A percentile compares a stretch with the other conserved stretches of the same genome.
Evolutionary conservation across 176 grass and related monocot genomes (phyloP).

Genomic region (Oryza longistaminata): DNA sequence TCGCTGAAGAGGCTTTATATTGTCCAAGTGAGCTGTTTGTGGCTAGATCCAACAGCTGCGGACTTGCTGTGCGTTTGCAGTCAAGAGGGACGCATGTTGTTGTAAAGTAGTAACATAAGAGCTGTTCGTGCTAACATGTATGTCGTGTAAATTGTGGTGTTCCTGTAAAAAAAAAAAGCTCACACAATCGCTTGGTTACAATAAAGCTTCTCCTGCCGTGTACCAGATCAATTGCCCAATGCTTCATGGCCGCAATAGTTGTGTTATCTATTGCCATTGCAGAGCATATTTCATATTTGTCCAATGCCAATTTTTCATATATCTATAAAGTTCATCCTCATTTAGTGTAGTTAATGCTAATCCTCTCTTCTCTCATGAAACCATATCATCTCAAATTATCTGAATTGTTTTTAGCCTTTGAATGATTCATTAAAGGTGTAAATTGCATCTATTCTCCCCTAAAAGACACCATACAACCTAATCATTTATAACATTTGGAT

Average conservation of each 20-base stretch:
- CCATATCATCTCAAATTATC: too few species aligned
- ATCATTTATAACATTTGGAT: too few species aligned
- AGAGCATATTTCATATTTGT: neutral
- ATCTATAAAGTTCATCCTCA: too few species aligned
- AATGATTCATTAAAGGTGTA: too few species aligned
- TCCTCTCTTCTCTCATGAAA: too few species aligned
- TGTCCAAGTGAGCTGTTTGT: slow-evolving; percentile 41
- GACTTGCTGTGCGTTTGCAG: slow-evolving; percentile 22
- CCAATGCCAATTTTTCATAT: neutral
- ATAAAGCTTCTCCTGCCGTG: slow-evolving; percentile 43
- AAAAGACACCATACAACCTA: too few species aligned
- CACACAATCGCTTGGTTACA: slow-evolving; percentile 49
- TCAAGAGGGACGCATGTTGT: slow-evolving; percentile 31
- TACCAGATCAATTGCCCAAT: neutral
- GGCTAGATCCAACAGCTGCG: slow-evolving; percentile 39
- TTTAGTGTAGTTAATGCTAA: too few species aligned
- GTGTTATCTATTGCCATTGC: neutral
- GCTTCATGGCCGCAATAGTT: neutral
- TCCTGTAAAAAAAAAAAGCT: slow-evolving; percentile 54
- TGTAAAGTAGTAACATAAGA: slow-evolving; percentile 46
- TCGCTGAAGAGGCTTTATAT: slow-evolving; percentile 34
- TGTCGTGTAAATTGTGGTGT: slow-evolving; percentile 46
- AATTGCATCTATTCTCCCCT: too few species aligned
- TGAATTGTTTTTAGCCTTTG: too few species aligned
- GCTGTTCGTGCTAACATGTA: slow-evolving; percentile 42